Percentiles rank a stretch among this genome's conserved stretches.
phyloP scores from a whole-genome alignment of 495 filamentous ascomycete genomes.

The Cetradonia linearis region DNA sequence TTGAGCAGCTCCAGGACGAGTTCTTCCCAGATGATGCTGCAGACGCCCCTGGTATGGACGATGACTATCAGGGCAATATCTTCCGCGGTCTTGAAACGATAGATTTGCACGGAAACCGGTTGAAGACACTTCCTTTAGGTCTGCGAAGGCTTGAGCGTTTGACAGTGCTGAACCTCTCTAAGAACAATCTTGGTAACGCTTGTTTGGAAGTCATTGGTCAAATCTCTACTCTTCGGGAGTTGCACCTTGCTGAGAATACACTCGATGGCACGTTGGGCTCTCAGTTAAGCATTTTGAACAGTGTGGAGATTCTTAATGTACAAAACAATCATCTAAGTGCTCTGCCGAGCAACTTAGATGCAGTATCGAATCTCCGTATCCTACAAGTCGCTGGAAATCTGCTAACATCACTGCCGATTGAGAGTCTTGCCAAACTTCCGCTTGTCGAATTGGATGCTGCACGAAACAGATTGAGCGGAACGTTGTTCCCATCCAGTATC shows the following conservation, averaged over 20 bases:
- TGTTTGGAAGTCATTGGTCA: slow-evolving; percentile 62
- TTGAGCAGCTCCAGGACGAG: slow-evolving; percentile 58
- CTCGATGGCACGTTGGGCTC: slow-evolving; percentile 54
- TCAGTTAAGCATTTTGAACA: slow-evolving; percentile 46
- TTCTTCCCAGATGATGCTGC: slow-evolving; percentile 59
- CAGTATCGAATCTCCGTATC: slow-evolving; percentile 54
- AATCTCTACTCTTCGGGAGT: slow-evolving; percentile 58
- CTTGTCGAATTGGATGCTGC: slow-evolving; percentile 66
- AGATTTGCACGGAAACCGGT: slow-evolving; percentile 76
- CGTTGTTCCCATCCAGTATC: slow-evolving; percentile 54
- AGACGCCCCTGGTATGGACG: slow-evolving; percentile 48
- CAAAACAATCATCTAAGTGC: slow-evolving; percentile 69
- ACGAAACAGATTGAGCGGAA: slow-evolving; percentile 66
- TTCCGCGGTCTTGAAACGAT: slow-evolving; percentile 77
- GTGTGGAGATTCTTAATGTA: slow-evolving; percentile 71
- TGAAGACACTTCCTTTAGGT: slow-evolving; percentile 62
- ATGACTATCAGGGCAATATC: slow-evolving; percentile 55
- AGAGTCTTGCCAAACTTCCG: slow-evolving; percentile 52
- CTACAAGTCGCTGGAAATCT: slow-evolving; percentile 72
- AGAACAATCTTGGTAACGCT: slow-evolving; percentile 64
- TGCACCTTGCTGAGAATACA: slow-evolving; percentile 72
- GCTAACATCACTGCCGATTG: slow-evolving; percentile 59
- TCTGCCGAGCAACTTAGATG: slow-evolving; percentile 57
- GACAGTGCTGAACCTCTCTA: slow-evolving; percentile 73
- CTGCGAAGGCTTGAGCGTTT: slow-evolving; percentile 61